These are phyloP conservation scores for Ampelomyces quisqualis DNA, from an alignment of 2,329 filamentous ascomycete species.

Conservation along the genomic window DNA sequence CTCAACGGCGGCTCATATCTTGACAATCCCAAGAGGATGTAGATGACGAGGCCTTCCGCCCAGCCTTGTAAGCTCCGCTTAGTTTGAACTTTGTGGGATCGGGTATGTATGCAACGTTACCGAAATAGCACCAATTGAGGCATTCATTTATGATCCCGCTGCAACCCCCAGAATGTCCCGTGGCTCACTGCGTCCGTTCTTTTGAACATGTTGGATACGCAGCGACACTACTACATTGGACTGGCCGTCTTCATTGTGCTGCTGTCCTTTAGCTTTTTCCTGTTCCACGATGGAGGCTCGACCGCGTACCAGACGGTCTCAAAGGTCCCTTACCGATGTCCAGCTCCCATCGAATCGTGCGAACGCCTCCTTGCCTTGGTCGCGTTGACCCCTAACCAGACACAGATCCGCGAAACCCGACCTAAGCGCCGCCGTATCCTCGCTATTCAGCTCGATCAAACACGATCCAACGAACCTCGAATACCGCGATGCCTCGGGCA, in stretches of 20 bases:
- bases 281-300: constrained; percentile 9
- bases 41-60: no score
- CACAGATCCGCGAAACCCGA: constrained; percentile 8
- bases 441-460: constrained; percentile 18
- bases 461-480: constrained; percentile 11
- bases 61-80: no score
- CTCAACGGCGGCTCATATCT: no score
- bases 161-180: no score
- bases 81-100: no score
- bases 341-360: constrained; percentile 2
- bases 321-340: constrained; percentile 10
- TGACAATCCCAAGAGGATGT: no score
- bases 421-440: constrained; percentile 15
- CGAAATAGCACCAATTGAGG: no score
- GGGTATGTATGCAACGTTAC: no score
- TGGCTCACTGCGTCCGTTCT: no score
- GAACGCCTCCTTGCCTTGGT: neutral
- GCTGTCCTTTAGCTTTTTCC: constrained; percentile 11
- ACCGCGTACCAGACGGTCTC: constrained; percentile 5
- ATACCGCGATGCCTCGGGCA: constrained; percentile 16
- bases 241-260: constrained; percentile 16
- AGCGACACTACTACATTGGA: constrained; percentile 13
- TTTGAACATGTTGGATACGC: constrained; percentile 16
- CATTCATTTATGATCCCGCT: no score
- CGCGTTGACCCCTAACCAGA: neutral